Evolutionary conservation across 306 rosid species (phyloP).

Genomic region (Lupinus albus): DNA sequence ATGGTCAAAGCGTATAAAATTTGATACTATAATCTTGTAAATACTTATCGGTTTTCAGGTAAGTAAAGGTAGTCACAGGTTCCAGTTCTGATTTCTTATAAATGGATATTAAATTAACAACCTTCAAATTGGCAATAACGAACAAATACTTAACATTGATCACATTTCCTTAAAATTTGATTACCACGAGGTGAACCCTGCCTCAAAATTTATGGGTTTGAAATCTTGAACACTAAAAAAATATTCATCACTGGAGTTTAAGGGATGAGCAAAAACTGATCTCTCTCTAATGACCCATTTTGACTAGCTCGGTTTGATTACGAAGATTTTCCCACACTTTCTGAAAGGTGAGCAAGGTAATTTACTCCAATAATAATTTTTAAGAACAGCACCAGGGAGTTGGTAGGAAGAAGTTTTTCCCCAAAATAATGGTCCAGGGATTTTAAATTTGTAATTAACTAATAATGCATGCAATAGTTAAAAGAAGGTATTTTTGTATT

Average conservation of each 20-base stretch:
- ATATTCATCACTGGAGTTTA: not conserved
- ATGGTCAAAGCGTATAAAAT: not conserved
- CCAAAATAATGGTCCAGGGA: conserved; percentile 4
- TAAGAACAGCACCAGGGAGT: not conserved
- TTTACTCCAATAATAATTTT: not conserved
- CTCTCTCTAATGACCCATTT: not conserved
- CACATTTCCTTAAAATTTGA: not conserved
- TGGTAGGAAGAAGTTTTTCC: not conserved
- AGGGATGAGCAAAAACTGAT: not conserved
- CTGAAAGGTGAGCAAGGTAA: not conserved
- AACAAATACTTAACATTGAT: not conserved
- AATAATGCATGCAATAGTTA: conserved; percentile 31
- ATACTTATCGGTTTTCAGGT: not conserved
- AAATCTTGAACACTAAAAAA: not conserved
- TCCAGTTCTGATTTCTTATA: conserved; percentile 9
- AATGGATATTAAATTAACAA: not conserved
- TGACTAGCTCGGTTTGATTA: not conserved
- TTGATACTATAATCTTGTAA: not conserved
- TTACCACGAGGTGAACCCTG: not conserved
- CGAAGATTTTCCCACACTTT: not conserved
- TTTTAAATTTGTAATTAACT: conserved; percentile 1
- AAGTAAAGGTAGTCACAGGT: not conserved
- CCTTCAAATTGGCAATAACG: not conserved
- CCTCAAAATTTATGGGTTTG: not conserved
- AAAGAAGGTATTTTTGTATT: conserved; percentile 3